phyloP scores from a whole-genome alignment of 192 early-diverging fungal genomes.

The Phlyctochytrium planicorne region DNA sequence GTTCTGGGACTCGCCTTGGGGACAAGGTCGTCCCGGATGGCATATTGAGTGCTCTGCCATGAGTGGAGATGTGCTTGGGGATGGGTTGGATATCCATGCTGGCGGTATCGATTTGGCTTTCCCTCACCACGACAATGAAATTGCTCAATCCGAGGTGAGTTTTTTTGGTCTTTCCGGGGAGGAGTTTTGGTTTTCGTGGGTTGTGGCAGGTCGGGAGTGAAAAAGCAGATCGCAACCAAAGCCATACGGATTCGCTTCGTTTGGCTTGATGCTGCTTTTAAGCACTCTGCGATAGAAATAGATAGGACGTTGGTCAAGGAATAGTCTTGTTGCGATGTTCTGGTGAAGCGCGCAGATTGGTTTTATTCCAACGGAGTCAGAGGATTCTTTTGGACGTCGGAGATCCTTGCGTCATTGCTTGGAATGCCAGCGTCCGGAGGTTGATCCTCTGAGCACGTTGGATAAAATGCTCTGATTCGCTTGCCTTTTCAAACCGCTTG shows the following conservation, averaged over 20 bases:
- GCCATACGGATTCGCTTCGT: neutral
- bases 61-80: conserved; percentile 88
- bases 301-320: too few relatives aligned
- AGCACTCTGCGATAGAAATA: neutral
- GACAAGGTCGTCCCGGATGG: conserved; percentile 93
- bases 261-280: neutral
- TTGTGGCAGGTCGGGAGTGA: neutral
- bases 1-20: conserved; percentile 91
- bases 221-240: neutral
- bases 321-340: too few relatives aligned
- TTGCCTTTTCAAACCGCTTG: too few relatives aligned
- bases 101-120: conserved; percentile 95
- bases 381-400: too few relatives aligned
- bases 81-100: conserved; percentile 89
- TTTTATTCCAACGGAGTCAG: too few relatives aligned
- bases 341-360: too few relatives aligned
- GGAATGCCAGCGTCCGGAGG: too few relatives aligned
- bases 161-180: conserved; percentile 25
- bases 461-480: too few relatives aligned
- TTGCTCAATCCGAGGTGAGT: conserved; percentile 94
- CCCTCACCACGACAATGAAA: conserved; percentile 98
- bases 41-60: conserved; percentile 99
- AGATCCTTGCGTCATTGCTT: too few relatives aligned
- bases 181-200: conserved; percentile 8
- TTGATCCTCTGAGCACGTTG: too few relatives aligned